Base-by-base conservation (phyloP, 192 early-diverging fungal species). In the Funneliformis geosporum region DNA sequence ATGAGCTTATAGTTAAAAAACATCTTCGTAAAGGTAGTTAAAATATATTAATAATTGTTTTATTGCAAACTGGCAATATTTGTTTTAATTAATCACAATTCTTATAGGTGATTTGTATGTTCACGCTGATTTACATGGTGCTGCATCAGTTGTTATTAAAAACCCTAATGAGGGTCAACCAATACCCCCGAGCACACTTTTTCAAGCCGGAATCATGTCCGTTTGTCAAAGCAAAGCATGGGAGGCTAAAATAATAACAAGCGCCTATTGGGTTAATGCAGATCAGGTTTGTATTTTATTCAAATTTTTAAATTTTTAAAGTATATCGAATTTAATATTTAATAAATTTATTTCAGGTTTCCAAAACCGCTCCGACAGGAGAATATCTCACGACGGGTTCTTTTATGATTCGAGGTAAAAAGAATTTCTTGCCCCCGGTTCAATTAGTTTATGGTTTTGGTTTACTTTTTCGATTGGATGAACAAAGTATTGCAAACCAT, bases 401-500 rank as follows among this genome's bases (percentile, higher is more conserved):
- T 77, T 98, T 99, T 83, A 96, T 95, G 92, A 94, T 99, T 79
- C 87, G 93, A 28, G 97, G 96, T 55, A 95, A 96, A 85, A 99
- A 98, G 85, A 94, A 95, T 82, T 95, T 92, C 83, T 85, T 99
- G 80, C 97, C 98, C 8, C 95, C 97, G 8, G 90, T 93, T 21
- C 97, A 97, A 85, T 84, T 99, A 5, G 92, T 97, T 0, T 98
- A 97, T 81, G 98, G 98, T n/a, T 95, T 97, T 84, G 98, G 95
- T n/a, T 86, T 97, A 60, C 38, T 97, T 60, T 99, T 99, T 86
- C 87, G 90, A 59, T 82, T 98, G 60, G 97, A 98, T 75, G 96
- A 97, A 46, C 88, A 90, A 33, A 92, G 89, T 44, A 86, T 93
- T 70, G 90, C 87, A 10, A 86, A 93, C 43, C 98, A 99, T 84